phyloP scores from a whole-genome alignment of 2,329 filamentous ascomycete species.

The Aspergillus hiratsukae region DNA sequence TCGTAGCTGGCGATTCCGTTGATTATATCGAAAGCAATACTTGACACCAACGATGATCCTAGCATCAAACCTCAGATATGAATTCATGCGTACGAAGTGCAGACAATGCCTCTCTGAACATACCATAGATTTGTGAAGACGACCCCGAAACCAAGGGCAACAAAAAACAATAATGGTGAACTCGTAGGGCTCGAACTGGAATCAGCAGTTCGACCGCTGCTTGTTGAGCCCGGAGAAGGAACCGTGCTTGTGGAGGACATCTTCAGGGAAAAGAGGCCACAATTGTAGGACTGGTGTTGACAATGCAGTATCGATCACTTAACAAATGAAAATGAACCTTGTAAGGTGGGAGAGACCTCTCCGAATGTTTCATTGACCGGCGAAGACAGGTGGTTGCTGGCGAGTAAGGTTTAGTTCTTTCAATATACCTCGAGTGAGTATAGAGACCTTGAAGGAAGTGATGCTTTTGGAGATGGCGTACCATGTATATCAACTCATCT shows the following conservation, averaged over 20 bases:
- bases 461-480: slow-evolving; percentile 1
- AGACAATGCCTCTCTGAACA: slow-evolving; percentile 33
- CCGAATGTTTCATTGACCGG: not conserved
- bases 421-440: not conserved
- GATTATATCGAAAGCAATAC: slow-evolving; percentile 98
- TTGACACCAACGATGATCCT: slow-evolving; percentile 99
- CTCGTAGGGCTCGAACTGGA: slow-evolving; percentile 53
- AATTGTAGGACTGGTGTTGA: not conserved
- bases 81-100: slow-evolving; percentile 5
- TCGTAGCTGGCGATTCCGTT: slow-evolving; percentile 76
- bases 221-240: slow-evolving; percentile 23
- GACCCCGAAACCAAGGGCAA: slow-evolving; percentile 92
- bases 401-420: not conserved
- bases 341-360: not conserved
- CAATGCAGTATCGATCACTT: not conserved
- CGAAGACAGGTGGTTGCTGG: not conserved
- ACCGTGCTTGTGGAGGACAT: slow-evolving; percentile 29
- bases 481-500: slow-evolving; percentile 8
- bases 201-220: slow-evolving; percentile 22
- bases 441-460: not conserved
- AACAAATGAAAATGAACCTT: not conserved
- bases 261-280: slow-evolving; percentile 3
- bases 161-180: slow-evolving; percentile 83
- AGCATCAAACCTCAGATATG: slow-evolving; percentile 1
- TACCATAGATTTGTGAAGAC: slow-evolving; percentile 99